Evolutionary conservation across 805 yeast species (phyloP).

Genomic region (Novakomyces olei): DNA sequence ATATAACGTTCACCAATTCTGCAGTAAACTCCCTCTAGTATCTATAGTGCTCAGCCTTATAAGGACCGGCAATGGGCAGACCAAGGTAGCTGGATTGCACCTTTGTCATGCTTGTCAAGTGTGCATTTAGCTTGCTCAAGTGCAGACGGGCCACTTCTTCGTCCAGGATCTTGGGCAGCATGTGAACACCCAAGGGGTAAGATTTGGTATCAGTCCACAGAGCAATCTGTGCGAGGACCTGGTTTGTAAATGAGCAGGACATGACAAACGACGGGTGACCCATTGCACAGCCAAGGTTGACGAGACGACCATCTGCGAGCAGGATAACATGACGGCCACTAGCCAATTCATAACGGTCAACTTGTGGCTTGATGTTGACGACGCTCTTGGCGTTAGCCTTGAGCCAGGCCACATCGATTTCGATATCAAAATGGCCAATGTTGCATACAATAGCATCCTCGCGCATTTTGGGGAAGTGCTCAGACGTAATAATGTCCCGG

Average conservation of each 20-base stretch:
- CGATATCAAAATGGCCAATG: conserved; percentile 99
- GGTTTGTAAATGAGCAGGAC: conserved; percentile 99
- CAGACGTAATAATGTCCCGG: conserved; percentile 86
- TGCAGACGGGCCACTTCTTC: conserved; percentile 97
- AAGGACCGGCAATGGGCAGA: conserved; percentile 83
- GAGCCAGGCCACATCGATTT: conserved; percentile 98
- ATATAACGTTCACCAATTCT: too few species aligned
- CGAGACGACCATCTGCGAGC: conserved; percentile 97
- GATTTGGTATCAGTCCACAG: conserved; percentile 72
- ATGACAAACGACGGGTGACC: conserved; percentile 98
- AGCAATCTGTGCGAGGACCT: conserved; percentile 96
- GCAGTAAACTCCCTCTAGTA: conserved; percentile 32
- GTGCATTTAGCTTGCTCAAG: conserved; percentile 82
- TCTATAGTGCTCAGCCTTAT: conserved; percentile 95
- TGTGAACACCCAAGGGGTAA: conserved; percentile 79
- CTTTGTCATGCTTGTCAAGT: conserved; percentile 48
- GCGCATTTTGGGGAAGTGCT: conserved; percentile 81
- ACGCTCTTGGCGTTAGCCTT: conserved; percentile 81
- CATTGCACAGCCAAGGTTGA: conserved; percentile 98
- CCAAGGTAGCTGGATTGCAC: conserved; percentile 90
- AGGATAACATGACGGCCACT: conserved; percentile 84
- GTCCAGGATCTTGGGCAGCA: conserved; percentile 91
- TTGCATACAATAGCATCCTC: conserved; percentile 98
- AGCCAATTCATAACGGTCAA: conserved; percentile 81
- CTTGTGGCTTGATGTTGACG: conserved; percentile 97